These are phyloP conservation scores for Paratrypanosoma confusum DNA, from an alignment of 208 protist genomes.

Conservation along the genomic window DNA sequence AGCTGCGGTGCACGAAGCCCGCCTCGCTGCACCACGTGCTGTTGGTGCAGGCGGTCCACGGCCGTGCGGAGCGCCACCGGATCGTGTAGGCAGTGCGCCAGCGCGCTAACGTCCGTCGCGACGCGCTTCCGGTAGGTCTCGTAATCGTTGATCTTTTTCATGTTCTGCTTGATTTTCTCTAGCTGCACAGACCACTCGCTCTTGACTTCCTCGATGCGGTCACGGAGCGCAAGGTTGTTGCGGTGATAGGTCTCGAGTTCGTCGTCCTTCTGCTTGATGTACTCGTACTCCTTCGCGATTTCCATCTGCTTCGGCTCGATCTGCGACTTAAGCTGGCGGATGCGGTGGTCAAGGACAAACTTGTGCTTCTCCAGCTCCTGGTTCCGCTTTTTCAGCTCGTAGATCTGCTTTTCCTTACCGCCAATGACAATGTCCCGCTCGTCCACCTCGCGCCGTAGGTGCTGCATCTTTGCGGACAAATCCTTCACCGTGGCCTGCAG, in stretches of 20 bases:
- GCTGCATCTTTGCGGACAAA: slow-evolving; percentile 77
- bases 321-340: slow-evolving; percentile 95
- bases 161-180: slow-evolving; percentile 55
- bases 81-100: slow-evolving; percentile 86
- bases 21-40: slow-evolving; percentile 64
- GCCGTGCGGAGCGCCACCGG: slow-evolving; percentile 70
- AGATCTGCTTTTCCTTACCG: slow-evolving; percentile 95
- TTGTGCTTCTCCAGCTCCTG: slow-evolving; percentile 98
- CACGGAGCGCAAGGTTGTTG: slow-evolving; percentile 81
- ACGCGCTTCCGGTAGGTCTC: slow-evolving; percentile 82
- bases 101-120: slow-evolving; percentile 67
- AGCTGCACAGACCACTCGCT: slow-evolving; percentile 83
- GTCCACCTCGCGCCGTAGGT: slow-evolving; percentile 87
- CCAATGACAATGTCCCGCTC: slow-evolving; percentile 91
- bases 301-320: slow-evolving; percentile 95
- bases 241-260: slow-evolving; percentile 85
- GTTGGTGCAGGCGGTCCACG: slow-evolving; percentile 72
- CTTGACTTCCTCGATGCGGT: slow-evolving; percentile 83
- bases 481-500: slow-evolving; percentile 69
- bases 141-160: slow-evolving; percentile 74
- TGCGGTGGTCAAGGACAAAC: slow-evolving; percentile 97
- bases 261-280: slow-evolving; percentile 88
- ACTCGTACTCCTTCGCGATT: slow-evolving; percentile 81
- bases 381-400: slow-evolving; percentile 96
- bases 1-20: slow-evolving; percentile 53